Evolutionary conservation across 192 early-diverging fungal genomes (phyloP).

Genomic region (Gaertneriomyces sp.): DNA sequence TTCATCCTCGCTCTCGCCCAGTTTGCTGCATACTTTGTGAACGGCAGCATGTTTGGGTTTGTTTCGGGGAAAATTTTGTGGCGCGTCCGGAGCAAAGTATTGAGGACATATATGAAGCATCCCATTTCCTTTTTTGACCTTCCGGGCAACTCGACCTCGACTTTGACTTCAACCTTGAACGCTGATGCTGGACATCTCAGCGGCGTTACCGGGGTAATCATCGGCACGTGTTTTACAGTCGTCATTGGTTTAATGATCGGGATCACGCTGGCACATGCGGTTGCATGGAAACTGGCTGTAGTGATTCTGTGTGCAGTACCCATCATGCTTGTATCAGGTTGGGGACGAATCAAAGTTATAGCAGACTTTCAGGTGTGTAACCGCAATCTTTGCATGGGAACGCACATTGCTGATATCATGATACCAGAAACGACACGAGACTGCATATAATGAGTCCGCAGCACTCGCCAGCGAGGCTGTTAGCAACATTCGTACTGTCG

Average conservation of each 20-base stretch:
- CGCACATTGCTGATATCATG: too few relatives aligned
- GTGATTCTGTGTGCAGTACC: slow-evolving; percentile 64
- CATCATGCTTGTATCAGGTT: slow-evolving; percentile 56
- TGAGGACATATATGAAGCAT: not conserved
- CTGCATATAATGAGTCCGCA: slow-evolving; percentile 39
- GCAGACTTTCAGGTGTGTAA: slow-evolving; percentile 3
- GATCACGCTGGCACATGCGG: slow-evolving; percentile 60
- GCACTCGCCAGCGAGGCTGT: slow-evolving; percentile 79
- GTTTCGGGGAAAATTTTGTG: not conserved
- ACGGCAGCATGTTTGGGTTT: slow-evolving; percentile 1
- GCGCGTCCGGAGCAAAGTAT: not conserved
- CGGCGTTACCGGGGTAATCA: slow-evolving; percentile 50
- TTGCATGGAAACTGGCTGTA: slow-evolving; percentile 76
- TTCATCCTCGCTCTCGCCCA: not conserved
- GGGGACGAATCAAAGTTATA: slow-evolving; percentile 55
- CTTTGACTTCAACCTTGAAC: slow-evolving; percentile 71
- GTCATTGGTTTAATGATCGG: slow-evolving; percentile 39
- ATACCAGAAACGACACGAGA: slow-evolving; percentile 46
- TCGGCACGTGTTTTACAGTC: slow-evolving; percentile 50
- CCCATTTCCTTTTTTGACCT: slow-evolving; percentile 44
- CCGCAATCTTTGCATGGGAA: not conserved
- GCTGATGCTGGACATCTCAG: slow-evolving; percentile 61
- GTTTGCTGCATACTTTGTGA: not conserved
- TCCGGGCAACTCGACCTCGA: slow-evolving; percentile 62
- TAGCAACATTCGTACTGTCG: slow-evolving; percentile 76